Conservation (phyloP, 306 rosid genomes). For the Trifolium pratense region DNA sequence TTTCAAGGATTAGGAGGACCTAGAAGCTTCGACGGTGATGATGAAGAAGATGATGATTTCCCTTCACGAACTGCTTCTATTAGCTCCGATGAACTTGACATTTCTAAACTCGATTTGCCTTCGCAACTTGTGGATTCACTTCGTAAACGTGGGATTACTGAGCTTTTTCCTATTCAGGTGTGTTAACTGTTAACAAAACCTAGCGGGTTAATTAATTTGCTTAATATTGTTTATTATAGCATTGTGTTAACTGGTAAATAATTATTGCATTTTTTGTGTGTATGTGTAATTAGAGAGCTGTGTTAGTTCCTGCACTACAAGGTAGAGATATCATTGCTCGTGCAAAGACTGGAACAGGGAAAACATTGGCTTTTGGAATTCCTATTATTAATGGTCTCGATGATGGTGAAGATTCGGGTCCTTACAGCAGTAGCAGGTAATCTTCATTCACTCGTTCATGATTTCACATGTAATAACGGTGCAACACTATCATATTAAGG, state of each 20-base stretch:
- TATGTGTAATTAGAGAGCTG: conserved; percentile 74
- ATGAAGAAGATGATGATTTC: conserved; percentile 27
- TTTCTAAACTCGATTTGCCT: conserved; percentile 79
- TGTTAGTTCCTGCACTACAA: conserved; percentile 82
- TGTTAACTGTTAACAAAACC: not conserved
- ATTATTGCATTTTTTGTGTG: not conserved
- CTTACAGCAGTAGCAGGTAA: conserved; percentile 70
- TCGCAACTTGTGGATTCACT: conserved; percentile 66
- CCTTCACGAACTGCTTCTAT: conserved; percentile 33
- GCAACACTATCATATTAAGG: not conserved
- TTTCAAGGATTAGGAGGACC: conserved; percentile 66
- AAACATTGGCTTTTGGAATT: conserved; percentile 92
- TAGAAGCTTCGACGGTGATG: conserved; percentile 47
- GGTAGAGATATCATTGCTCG: conserved; percentile 97
- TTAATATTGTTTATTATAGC: not conserved
- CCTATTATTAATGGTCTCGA: conserved; percentile 76
- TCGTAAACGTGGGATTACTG: conserved; percentile 71
- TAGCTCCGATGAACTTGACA: conserved; percentile 69
- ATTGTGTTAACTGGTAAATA: not conserved
- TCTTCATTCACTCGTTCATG: not conserved
- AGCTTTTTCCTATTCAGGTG: conserved; percentile 94
- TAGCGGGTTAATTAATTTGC: not conserved
- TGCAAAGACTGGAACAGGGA: conserved; percentile 97
- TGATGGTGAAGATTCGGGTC: conserved; percentile 56
- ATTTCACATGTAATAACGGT: not conserved